Percentiles rank a stretch among this genome's conserved stretches.
Evolutionary conservation across 495 filamentous ascomycete genomes (phyloP).

Genomic region (Tetracladium setigerum): DNA sequence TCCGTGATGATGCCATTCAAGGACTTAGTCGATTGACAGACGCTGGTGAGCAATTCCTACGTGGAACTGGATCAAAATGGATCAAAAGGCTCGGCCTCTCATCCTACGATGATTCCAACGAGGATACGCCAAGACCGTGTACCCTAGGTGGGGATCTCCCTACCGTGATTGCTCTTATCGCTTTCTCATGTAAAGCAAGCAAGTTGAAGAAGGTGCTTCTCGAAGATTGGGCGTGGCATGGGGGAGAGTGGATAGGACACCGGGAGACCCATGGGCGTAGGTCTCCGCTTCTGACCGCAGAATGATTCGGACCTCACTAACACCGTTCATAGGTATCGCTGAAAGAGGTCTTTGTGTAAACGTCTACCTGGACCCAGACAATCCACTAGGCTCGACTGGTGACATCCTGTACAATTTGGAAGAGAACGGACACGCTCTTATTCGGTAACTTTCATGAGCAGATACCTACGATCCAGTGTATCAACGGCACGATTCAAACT

Average conservation of each 20-base stretch:
- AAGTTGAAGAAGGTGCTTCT: slow-evolving; percentile 9
- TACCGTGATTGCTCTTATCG: slow-evolving; percentile 15
- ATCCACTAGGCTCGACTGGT: slow-evolving; percentile 9
- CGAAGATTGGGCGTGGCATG: slow-evolving; percentile 12
- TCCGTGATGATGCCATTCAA: slow-evolving; percentile 3
- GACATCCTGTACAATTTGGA: slow-evolving; percentile 5
- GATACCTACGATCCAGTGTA: no score
- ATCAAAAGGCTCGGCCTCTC: slow-evolving; percentile 5
- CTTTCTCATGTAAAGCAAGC: slow-evolving; percentile 12
- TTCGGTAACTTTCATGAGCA: background rate
- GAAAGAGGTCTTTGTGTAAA: slow-evolving; percentile 12
- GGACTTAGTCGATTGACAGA: slow-evolving; percentile 5
- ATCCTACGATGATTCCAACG: background rate
- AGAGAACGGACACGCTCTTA: background rate
- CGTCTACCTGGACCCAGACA: slow-evolving; percentile 18
- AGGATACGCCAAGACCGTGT: background rate
- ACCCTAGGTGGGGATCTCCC: slow-evolving; percentile 14
- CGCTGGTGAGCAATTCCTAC: slow-evolving; percentile 5
- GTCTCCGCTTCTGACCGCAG: background rate
- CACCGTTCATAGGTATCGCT: background rate
- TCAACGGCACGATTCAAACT: no score
- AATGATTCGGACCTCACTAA: no score
- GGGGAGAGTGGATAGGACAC: slow-evolving; percentile 11
- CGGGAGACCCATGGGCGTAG: slow-evolving; percentile 9
- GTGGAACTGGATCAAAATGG: slow-evolving; percentile 2